These are phyloP conservation scores for Pyricularia pennisetigena DNA, from an alignment of 2,329 filamentous ascomycete genomes.

Conservation along the genomic window DNA sequence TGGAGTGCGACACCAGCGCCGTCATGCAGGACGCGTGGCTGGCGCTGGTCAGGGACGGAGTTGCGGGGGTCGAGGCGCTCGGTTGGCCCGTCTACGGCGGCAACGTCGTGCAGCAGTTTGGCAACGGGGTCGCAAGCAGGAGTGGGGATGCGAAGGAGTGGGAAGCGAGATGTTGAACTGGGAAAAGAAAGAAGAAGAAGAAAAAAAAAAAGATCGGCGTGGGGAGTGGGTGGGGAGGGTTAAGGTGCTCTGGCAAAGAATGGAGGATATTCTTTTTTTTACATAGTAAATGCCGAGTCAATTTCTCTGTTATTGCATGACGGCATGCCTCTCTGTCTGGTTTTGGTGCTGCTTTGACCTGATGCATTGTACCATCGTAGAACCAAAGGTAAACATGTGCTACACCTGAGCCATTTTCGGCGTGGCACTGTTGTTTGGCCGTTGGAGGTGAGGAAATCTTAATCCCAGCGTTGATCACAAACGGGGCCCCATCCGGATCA, in stretches of 20 bases:
- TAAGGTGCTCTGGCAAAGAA: no score
- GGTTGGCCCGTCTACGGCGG: background rate
- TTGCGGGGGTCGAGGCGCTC: conserved; percentile 7
- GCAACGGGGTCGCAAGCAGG: background rate
- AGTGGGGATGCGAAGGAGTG: background rate
- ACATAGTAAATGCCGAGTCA: no score
- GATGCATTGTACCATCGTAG: no score
- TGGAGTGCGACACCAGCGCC: background rate
- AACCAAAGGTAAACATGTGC: background rate
- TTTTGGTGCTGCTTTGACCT: no score
- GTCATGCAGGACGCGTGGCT: background rate
- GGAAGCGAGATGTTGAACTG: background rate
- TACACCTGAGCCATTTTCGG: background rate
- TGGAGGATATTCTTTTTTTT: no score
- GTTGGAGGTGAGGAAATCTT: background rate
- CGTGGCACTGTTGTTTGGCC: background rate
- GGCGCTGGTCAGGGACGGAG: background rate
- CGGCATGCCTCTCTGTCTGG: no score
- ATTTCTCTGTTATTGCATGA: no score
- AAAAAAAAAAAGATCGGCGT: no score
- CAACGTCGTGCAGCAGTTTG: background rate
- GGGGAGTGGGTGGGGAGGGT: no score
- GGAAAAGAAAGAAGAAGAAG: no score
- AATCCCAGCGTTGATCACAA: no score
- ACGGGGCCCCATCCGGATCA: no score